Conservation (phyloP, 352 stramenopile genomes). For the Phytophthora sp. region DNA sequence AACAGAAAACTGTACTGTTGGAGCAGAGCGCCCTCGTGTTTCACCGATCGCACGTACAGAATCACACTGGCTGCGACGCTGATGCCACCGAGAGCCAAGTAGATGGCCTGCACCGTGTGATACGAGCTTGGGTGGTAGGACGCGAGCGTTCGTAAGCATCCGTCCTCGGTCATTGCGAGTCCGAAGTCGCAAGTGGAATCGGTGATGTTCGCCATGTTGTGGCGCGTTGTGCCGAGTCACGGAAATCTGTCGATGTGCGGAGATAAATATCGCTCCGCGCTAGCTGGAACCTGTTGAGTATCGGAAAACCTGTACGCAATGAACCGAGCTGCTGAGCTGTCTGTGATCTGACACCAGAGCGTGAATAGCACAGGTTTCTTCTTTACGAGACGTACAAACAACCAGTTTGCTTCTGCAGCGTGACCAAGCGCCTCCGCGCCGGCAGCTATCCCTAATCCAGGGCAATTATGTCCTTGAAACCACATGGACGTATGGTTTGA, state of each 20-base stretch:
- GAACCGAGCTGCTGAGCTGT: conserved; percentile 1
- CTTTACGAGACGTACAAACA: conserved; percentile 33
- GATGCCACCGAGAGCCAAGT: conserved; percentile 37
- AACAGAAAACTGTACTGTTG: conserved; percentile 56
- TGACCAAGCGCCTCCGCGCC: conserved; percentile 11
- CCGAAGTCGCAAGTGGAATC: conserved; percentile 46
- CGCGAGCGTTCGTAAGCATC: conserved; percentile 42
- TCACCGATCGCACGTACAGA: conserved; percentile 45
- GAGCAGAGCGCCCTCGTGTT: conserved; percentile 44
- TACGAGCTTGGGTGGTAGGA: conserved; percentile 40
- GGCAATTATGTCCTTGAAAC: conserved; percentile 35
- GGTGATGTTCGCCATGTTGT: conserved; percentile 44
- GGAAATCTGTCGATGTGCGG: conserved; percentile 8
- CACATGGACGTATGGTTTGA: conserved; percentile 31
- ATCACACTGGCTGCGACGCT: conserved; percentile 39
- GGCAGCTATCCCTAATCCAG: conserved; percentile 27
- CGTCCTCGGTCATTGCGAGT: conserved; percentile 34
- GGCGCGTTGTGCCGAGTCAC: conserved; percentile 10
- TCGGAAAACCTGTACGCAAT: conserved; percentile 18
- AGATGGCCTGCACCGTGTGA: conserved; percentile 38
- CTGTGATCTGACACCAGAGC: conserved; percentile 17
- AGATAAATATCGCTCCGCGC: conserved; percentile 32
- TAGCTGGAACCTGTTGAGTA: conserved; percentile 10
- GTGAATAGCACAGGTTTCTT: conserved; percentile 21
- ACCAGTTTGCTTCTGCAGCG: conserved; percentile 10